Percentiles rank a stretch among this genome's conserved stretches.
These are phyloP conservation scores for Coemansia sp. DNA, from an alignment of 192 early-diverging fungal genomes.

Conservation along the genomic window DNA sequence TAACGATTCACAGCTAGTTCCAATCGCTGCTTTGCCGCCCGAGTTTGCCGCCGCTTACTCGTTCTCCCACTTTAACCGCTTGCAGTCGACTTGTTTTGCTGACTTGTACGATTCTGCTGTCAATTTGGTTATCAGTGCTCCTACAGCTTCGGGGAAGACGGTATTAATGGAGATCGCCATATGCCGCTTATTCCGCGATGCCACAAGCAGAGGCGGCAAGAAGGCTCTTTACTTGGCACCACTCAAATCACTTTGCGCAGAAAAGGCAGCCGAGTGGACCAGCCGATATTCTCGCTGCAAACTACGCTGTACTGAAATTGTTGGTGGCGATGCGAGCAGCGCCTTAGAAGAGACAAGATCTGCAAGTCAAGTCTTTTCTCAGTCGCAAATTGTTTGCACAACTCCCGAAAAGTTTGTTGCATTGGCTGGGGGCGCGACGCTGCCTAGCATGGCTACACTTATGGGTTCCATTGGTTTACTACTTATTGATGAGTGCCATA, in stretches of 20 bases:
- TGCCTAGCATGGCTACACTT: constrained; percentile 15
- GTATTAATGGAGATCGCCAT: constrained; percentile 62
- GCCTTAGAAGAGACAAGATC: neutral
- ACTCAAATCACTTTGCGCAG: constrained; percentile 65
- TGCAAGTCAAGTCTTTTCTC: constrained; percentile 9
- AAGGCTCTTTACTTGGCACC: constrained; percentile 70
- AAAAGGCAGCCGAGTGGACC: constrained; percentile 64
- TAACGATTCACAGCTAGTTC: neutral
- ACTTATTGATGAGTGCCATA: constrained; percentile 74
- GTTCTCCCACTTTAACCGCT: constrained; percentile 34
- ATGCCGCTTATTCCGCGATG: constrained; percentile 13
- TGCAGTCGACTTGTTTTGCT: constrained; percentile 34
- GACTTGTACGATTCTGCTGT: constrained; percentile 13
- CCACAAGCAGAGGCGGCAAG: neutral
- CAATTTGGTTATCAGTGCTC: constrained; percentile 53
- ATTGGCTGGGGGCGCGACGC: constrained; percentile 29
- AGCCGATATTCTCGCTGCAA: constrained; percentile 49
- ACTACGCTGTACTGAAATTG: constrained; percentile 54
- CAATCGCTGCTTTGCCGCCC: constrained; percentile 12
- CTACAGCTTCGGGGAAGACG: constrained; percentile 73
- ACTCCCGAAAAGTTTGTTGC: constrained; percentile 77
- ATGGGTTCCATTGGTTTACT: constrained; percentile 44
- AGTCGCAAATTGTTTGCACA: constrained; percentile 58
- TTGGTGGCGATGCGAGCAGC: constrained; percentile 49
- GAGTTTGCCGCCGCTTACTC: constrained; percentile 19